Percentiles rank a stretch among this genome's conserved stretches.
phyloP scores from a whole-genome alignment of 768 basidiomycete genomes.

The Chalciporus sphaerocephalus region DNA sequence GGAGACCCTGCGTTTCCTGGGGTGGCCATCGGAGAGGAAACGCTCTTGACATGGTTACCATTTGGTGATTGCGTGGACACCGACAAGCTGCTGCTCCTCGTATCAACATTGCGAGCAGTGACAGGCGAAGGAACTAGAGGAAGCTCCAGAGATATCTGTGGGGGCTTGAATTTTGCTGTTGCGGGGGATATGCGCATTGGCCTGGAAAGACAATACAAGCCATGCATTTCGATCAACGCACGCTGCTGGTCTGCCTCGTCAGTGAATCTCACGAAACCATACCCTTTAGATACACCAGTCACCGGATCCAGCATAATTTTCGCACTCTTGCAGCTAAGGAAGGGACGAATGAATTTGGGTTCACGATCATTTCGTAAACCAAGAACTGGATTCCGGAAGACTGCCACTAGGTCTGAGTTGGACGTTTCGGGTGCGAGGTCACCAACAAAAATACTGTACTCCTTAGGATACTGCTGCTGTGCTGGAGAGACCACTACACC shows the following conservation, averaged over 20 bases:
- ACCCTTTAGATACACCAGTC: conserved; percentile 84
- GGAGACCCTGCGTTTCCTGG: conserved; percentile 19
- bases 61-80: conserved; percentile 48
- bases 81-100: conserved; percentile 39
- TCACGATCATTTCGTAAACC: conserved; percentile 82
- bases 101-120: conserved; percentile 22
- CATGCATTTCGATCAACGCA: conserved; percentile 88
- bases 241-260: conserved; percentile 87
- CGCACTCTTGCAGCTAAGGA: conserved; percentile 89
- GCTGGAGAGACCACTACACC: conserved; percentile 24
- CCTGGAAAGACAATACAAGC: conserved; percentile 81
- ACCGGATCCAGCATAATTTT: conserved; percentile 93
- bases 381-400: conserved; percentile 85
- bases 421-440: conserved; percentile 91
- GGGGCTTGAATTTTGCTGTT: conserved; percentile 80
- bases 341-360: conserved; percentile 84
- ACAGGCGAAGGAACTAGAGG: conserved; percentile 45
- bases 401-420: conserved; percentile 92
- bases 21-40: conserved; percentile 65
- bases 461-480: conserved; percentile 66
- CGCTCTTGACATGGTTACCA: conserved; percentile 52
- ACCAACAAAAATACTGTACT: conserved; percentile 93
- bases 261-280: conserved; percentile 90
- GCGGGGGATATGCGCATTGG: conserved; percentile 92
- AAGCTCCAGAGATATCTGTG: conserved; percentile 42